phyloP scores from a whole-genome alignment of 768 basidiomycete species.

The Glaciozyma antarctica region DNA sequence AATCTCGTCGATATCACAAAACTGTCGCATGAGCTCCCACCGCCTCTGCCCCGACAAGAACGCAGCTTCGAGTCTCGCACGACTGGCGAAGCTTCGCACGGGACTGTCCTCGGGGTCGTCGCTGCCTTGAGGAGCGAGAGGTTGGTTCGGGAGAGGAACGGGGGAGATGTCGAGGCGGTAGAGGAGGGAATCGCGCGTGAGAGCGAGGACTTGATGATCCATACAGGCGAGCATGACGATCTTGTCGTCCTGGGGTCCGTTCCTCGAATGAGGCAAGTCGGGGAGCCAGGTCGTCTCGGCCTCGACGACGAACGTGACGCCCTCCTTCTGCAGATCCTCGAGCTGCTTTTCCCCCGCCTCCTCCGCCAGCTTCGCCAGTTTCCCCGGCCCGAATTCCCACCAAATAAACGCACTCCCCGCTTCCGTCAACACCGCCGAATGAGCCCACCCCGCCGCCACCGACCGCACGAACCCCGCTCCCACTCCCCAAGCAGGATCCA shows the following conservation, averaged over 20 bases:
- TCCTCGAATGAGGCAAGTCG: not conserved
- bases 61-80: slow-evolving; percentile 32
- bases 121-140: slow-evolving; percentile 3
- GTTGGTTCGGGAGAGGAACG: slow-evolving; percentile 34
- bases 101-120: slow-evolving; percentile 18
- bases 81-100: slow-evolving; percentile 16
- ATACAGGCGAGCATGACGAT: slow-evolving; percentile 54
- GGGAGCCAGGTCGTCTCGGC: slow-evolving; percentile 26
- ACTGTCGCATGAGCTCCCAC: slow-evolving; percentile 10
- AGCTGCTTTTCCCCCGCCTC: slow-evolving; percentile 10
- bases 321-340: not conserved
- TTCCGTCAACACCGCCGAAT: slow-evolving; percentile 62
- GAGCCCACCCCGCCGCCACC: slow-evolving; percentile 76
- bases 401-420: slow-evolving; percentile 65
- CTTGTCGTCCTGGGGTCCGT: not conserved
- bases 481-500: not conserved
- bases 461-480: slow-evolving; percentile 36
- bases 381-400: slow-evolving; percentile 43
- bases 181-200: slow-evolving; percentile 73
- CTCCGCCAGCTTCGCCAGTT: not conserved
- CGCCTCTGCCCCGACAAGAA: slow-evolving; percentile 45
- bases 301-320: slow-evolving; percentile 15
- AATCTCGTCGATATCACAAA: slow-evolving; percentile 26
- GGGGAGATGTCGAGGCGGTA: slow-evolving; percentile 49
- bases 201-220: slow-evolving; percentile 60